phyloP scores from a whole-genome alignment of 1,284 basidiomycete species.

The Apiotrichum akiyoshidainum region DNA sequence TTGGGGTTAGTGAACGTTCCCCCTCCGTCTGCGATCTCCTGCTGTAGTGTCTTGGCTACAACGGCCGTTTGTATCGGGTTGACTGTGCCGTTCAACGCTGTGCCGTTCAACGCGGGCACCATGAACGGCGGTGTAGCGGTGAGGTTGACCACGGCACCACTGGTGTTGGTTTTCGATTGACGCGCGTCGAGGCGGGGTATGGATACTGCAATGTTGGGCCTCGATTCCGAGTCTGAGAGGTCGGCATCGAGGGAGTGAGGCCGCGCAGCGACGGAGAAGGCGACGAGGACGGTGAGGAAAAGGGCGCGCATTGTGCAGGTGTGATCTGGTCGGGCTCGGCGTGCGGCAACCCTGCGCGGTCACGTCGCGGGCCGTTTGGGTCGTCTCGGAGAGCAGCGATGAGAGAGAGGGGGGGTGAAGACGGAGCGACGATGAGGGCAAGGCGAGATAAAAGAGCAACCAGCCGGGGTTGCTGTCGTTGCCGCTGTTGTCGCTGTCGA shows the following conservation, averaged over 20 bases:
- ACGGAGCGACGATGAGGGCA: too few species aligned
- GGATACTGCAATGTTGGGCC: neutral
- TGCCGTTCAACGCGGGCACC: neutral
- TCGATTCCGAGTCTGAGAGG: neutral
- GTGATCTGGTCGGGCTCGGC: too few species aligned
- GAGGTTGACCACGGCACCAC: neutral
- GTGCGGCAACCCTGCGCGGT: too few species aligned
- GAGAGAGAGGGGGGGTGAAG: too few species aligned
- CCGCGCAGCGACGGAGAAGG: neutral
- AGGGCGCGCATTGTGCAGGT: neutral
- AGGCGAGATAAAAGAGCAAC: too few species aligned
- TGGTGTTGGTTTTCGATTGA: neutral
- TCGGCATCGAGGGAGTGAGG: too few species aligned
- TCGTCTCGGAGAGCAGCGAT: too few species aligned
- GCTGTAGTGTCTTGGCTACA: neutral
- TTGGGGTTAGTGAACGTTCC: neutral
- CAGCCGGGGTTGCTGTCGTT: too few species aligned
- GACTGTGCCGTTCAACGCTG: neutral
- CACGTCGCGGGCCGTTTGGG: too few species aligned
- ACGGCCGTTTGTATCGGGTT: neutral
- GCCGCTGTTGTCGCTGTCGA: too few species aligned
- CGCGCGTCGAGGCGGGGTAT: neutral
- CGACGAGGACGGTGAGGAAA: neutral
- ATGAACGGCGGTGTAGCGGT: neutral
- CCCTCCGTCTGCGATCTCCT: neutral